Evolutionary conservation across 805 yeast species (phyloP).

Genomic region (Wickerhamomyces queroliae): DNA sequence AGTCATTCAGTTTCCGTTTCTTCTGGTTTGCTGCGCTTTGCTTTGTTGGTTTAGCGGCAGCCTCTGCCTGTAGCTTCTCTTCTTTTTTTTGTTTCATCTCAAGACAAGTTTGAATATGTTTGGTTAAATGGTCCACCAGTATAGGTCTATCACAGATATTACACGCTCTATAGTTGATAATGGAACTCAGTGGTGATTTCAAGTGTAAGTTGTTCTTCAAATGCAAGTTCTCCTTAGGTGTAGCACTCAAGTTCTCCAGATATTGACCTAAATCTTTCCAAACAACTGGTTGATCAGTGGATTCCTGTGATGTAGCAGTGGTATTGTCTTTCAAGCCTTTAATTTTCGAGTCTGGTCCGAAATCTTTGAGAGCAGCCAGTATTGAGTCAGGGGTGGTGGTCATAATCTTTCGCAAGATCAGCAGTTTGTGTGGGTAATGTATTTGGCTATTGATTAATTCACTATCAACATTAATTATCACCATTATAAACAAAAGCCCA

Average conservation of each 20-base stretch:
- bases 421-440: too few species aligned
- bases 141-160: conserved; percentile 42
- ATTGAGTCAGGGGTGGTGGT: conserved; percentile 18
- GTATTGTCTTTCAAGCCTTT: conserved; percentile 16
- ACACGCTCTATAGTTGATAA: conserved; percentile 40
- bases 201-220: conserved; percentile 17
- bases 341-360: conserved; percentile 22
- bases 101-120: conserved; percentile 35
- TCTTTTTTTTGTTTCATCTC: conserved; percentile 23
- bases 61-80: conserved; percentile 10
- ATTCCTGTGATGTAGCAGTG: neutral
- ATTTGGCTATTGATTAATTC: too few species aligned
- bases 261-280: conserved; percentile 29
- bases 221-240: conserved; percentile 3
- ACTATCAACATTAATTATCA: too few species aligned
- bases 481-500: too few species aligned
- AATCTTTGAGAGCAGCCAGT: conserved; percentile 12
- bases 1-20: conserved; percentile 8
- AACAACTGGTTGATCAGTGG: conserved; percentile 9
- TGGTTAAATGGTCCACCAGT: conserved; percentile 28
- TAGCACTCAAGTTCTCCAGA: conserved; percentile 20
- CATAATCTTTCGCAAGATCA: too few species aligned
- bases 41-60: neutral
- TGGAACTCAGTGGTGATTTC: conserved; percentile 30
- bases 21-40: conserved; percentile 3